A percentile compares a stretch with the other conserved stretches of the same genome.
Conservation (phyloP, 2,329 filamentous ascomycete genomes). For the Pestalotiopsis sp. region DNA sequence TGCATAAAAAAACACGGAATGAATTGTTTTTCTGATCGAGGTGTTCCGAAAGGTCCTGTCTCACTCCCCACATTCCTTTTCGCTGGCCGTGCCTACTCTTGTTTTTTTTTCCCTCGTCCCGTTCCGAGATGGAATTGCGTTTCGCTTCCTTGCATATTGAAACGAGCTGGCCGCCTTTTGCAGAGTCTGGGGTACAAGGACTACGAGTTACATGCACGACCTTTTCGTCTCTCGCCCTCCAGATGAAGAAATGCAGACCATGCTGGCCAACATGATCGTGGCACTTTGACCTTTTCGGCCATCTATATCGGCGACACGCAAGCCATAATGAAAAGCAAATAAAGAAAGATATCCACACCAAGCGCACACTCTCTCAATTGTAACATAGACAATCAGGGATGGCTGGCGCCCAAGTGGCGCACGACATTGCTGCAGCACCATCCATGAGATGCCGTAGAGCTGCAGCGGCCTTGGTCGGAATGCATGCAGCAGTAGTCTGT, state of each 20-base stretch:
- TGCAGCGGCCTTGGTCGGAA: background rate
- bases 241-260: background rate
- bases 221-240: background rate
- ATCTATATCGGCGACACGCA: background rate
- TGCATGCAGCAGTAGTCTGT: background rate
- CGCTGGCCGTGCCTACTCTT: background rate
- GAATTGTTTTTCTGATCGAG: background rate
- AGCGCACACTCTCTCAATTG: background rate
- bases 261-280: background rate
- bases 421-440: background rate
- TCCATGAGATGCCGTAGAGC: background rate
- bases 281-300: background rate
- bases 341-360: background rate
- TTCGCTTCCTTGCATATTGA: slow-evolving; percentile 6
- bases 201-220: background rate
- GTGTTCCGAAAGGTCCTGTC: background rate
- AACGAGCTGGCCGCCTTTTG: background rate
- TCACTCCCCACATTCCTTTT: slow-evolving; percentile 10
- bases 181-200: too few relatives aligned
- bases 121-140: slow-evolving; percentile 7
- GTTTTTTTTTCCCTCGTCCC: background rate
- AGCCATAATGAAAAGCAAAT: background rate
- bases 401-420: background rate
- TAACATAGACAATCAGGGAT: background rate
- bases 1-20: background rate